Conservation (phyloP, 495 filamentous ascomycete species). For the Cladorrhinum samala region DNA sequence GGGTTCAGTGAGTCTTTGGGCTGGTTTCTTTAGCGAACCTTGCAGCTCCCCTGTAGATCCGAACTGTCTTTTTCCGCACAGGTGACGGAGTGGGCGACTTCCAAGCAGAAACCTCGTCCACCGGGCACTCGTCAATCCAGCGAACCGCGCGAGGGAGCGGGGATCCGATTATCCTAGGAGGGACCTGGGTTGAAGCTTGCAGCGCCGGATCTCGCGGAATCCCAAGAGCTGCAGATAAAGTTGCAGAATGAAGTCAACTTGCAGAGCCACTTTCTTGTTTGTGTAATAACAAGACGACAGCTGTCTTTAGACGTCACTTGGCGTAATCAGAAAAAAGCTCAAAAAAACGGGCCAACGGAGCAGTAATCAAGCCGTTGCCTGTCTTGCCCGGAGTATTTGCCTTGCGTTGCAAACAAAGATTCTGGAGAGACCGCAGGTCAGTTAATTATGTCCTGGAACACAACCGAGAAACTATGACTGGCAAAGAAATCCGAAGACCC, state of each 20-base stretch:
- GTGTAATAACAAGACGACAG: conserved; percentile 21
- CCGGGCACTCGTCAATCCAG: conserved; percentile 1
- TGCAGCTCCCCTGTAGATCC: conserved; percentile 2
- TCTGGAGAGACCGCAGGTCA: neutral
- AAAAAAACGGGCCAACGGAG: neutral
- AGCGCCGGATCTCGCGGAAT: conserved; percentile 11
- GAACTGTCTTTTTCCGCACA: neutral
- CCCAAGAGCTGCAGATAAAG: neutral
- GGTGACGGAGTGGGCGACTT: neutral
- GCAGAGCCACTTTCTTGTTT: neutral
- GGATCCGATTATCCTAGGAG: neutral
- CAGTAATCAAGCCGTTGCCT: neutral
- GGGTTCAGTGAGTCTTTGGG: neutral
- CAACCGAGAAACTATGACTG: neutral
- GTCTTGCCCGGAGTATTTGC: neutral
- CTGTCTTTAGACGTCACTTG: conserved; percentile 22
- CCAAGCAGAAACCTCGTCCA: neutral
- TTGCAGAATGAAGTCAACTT: conserved; percentile 1
- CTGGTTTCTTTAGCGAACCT: conserved; percentile 2
- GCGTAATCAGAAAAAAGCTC: neutral
- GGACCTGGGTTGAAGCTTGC: neutral
- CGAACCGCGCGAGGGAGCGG: neutral
- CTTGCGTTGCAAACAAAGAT: neutral
- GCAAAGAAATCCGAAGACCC: neutral
- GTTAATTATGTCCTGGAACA: neutral